Conservation (phyloP, 345 rosid genomes). For the Psidium guajava region DNA sequence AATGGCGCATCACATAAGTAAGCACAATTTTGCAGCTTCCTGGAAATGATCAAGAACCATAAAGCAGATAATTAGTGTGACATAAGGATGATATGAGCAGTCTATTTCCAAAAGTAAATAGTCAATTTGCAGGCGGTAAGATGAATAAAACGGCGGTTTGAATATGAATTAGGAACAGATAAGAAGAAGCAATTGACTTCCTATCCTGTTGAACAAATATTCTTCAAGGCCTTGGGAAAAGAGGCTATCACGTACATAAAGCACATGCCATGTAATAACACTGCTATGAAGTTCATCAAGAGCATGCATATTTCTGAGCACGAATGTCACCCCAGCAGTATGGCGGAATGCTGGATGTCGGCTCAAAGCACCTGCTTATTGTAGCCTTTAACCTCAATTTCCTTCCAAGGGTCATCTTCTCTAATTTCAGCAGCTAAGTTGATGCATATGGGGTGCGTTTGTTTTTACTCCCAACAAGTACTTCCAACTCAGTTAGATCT, state of each 20-base stretch:
- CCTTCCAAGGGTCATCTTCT: neutral
- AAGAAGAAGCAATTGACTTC: neutral
- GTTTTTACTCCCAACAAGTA: neutral
- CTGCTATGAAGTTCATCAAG: neutral
- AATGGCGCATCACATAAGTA: slow-evolving; percentile 91
- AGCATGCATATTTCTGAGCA: too few relatives aligned
- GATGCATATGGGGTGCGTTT: neutral
- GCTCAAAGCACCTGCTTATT: neutral
- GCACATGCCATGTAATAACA: neutral
- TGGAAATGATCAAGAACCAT: slow-evolving; percentile 14
- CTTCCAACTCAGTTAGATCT: neutral
- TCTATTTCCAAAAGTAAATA: neutral
- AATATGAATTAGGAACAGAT: neutral
- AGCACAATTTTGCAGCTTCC: slow-evolving; percentile 76
- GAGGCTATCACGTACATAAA: neutral
- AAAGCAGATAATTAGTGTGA: neutral
- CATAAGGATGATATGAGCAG: too few relatives aligned
- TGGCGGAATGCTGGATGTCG: neutral
- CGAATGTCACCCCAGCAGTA: neutral
- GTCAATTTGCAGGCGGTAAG: neutral
- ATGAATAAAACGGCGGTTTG: neutral
- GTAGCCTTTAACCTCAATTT: neutral
- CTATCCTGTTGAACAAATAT: neutral
- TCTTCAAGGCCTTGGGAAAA: neutral
- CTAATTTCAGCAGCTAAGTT: too few relatives aligned